Evolutionary conservation across 139 green algal species (phyloP).

Genomic region (Picochlorum sp.): DNA sequence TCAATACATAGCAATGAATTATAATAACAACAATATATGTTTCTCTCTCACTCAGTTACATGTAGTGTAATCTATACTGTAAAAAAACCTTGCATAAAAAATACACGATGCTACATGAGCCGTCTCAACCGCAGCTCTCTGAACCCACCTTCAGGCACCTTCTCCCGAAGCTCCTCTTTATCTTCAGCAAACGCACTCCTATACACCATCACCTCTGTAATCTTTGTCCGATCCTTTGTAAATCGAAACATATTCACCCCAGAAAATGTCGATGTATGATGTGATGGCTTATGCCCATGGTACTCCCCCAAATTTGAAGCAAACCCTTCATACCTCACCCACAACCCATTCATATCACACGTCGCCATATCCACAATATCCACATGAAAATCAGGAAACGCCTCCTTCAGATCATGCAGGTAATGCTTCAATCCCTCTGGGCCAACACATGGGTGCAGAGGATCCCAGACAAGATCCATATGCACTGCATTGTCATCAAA

Average conservation of each 20-base stretch:
- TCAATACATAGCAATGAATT: too few relatives aligned
- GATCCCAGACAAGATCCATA: constrained; percentile 23
- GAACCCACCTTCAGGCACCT: constrained; percentile 18
- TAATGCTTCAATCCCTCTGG: constrained; percentile 23
- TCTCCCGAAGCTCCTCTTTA: constrained; percentile 21
- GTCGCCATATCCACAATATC: constrained; percentile 24
- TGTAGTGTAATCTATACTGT: too few relatives aligned
- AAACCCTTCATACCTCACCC: constrained; percentile 13
- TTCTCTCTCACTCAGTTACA: too few relatives aligned
- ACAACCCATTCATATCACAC: constrained; percentile 22
- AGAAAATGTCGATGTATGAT: constrained; percentile 20
- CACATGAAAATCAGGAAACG: constrained; percentile 30
- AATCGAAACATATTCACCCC: constrained; percentile 28
- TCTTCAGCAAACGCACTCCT: constrained; percentile 32
- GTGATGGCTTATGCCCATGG: constrained; percentile 17
- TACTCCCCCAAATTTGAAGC: constrained; percentile 16
- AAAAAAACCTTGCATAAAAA: too few relatives aligned
- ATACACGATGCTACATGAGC: background rate
- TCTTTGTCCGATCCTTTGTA: constrained; percentile 28
- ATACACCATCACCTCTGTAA: constrained; percentile 27
- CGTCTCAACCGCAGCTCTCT: constrained; percentile 25
- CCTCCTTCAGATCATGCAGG: constrained; percentile 18
- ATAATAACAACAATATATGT: too few relatives aligned
- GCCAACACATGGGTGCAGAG: constrained; percentile 19
- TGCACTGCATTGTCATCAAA: constrained; percentile 14